These are phyloP conservation scores for Immersiporthe knoxdaviesiana DNA, from an alignment of 2,329 filamentous ascomycete species.

Conservation along the genomic window DNA sequence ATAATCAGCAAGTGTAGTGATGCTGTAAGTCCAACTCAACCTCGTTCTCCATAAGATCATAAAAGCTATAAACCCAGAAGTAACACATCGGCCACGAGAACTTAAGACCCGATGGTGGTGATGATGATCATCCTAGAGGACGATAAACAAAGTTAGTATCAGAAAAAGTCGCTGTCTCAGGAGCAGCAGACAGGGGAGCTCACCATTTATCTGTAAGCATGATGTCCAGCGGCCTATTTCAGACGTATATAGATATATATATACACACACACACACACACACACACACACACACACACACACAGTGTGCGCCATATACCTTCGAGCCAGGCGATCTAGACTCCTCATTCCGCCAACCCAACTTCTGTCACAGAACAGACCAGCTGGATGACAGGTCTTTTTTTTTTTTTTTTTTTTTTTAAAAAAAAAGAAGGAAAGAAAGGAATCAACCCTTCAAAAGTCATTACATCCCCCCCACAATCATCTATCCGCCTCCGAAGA, in stretches of 20 bases:
- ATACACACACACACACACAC: neutral
- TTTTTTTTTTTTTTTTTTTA: no score
- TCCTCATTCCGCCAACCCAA: neutral
- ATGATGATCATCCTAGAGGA: neutral
- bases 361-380: neutral
- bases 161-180: neutral
- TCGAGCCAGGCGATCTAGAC: neutral
- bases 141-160: neutral
- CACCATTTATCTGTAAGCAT: neutral
- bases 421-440: neutral
- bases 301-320: neutral
- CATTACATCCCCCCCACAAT: slow-evolving; percentile 31
- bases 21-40: neutral
- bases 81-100: neutral
- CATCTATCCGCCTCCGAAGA: slow-evolving; percentile 36
- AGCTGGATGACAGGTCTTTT: neutral
- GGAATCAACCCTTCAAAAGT: neutral
- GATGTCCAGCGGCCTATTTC: neutral
- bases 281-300: neutral
- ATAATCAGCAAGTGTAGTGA: neutral
- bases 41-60: neutral
- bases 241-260: neutral
- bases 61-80: neutral
- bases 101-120: no score
- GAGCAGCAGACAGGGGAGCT: neutral